Evolutionary conservation across 2,329 filamentous ascomycete genomes (phyloP).

Genomic region (Fusarium keratoplasticum): DNA sequence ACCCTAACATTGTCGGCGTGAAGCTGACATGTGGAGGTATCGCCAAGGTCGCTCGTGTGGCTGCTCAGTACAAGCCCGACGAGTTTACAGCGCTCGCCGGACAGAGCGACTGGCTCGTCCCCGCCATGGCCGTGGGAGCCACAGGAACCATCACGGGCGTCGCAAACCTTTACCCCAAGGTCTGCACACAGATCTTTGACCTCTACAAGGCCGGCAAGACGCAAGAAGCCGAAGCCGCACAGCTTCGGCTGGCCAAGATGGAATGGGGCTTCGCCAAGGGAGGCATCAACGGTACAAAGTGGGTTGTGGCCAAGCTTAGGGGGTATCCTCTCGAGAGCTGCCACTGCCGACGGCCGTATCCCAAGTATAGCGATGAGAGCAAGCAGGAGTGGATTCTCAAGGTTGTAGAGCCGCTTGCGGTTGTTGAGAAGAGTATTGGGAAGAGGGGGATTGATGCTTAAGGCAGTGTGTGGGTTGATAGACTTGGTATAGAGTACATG

Average conservation of each 20-base stretch:
- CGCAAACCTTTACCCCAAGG: slow-evolving; percentile 71
- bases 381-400: slow-evolving; percentile 50
- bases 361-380: slow-evolving; percentile 54
- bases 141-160: slow-evolving; percentile 73
- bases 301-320: slow-evolving; percentile 64
- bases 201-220: slow-evolving; percentile 60
- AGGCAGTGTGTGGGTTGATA: neutral
- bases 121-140: slow-evolving; percentile 67
- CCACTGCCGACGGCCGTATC: slow-evolving; percentile 67
- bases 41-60: slow-evolving; percentile 75
- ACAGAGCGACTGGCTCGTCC: slow-evolving; percentile 78
- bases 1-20: slow-evolving; percentile 75
- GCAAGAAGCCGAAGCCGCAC: slow-evolving; percentile 60
- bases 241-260: slow-evolving; percentile 62
- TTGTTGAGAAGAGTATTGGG: slow-evolving; percentile 37
- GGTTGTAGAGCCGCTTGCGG: slow-evolving; percentile 40
- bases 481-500: neutral
- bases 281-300: slow-evolving; percentile 72
- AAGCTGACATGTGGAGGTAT: slow-evolving; percentile 82
- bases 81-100: slow-evolving; percentile 76
- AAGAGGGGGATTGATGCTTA: slow-evolving; percentile 30
- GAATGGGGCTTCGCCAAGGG: slow-evolving; percentile 69
- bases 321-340: slow-evolving; percentile 64
- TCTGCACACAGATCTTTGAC: slow-evolving; percentile 63
- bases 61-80: slow-evolving; percentile 60